Evolutionary conservation across 1,139 yeast species (phyloP).

Genomic region (Yamadazyma pseudoaaseri): DNA sequence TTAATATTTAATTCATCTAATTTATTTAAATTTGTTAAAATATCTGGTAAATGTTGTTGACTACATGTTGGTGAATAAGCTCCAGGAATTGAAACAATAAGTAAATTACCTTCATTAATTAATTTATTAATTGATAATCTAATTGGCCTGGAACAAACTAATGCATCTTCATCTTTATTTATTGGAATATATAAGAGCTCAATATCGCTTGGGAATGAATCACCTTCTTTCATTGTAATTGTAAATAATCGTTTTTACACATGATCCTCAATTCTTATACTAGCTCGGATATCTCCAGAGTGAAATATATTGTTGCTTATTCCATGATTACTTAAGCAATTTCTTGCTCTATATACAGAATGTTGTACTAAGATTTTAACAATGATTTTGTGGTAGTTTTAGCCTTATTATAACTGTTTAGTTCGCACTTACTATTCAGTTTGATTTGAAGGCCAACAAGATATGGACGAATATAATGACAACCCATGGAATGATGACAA

Average conservation of each 20-base stretch:
- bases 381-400: too few species aligned
- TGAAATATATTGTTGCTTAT: background rate
- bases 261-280: background rate
- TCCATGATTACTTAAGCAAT: background rate
- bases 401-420: too few species aligned
- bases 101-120: conserved; percentile 37
- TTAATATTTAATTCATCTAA: conserved; percentile 28
- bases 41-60: conserved; percentile 77
- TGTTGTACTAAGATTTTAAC: too few species aligned
- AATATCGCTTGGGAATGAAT: conserved; percentile 50
- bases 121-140: conserved; percentile 21
- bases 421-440: background rate
- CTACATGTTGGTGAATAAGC: conserved; percentile 94
- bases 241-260: too few species aligned
- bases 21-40: conserved; percentile 49
- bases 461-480: conserved; percentile 8
- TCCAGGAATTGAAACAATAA: conserved; percentile 83
- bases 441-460: background rate
- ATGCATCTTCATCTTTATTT: conserved; percentile 34
- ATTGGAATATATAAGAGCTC: conserved; percentile 60
- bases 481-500: conserved; percentile 16
- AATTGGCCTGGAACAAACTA: conserved; percentile 48
- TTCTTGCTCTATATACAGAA: too few species aligned
- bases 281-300: background rate
- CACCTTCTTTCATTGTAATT: conserved; percentile 20